phyloP scores from a whole-genome alignment of 2,329 filamentous ascomycete genomes.

The Lojkania enalia region DNA sequence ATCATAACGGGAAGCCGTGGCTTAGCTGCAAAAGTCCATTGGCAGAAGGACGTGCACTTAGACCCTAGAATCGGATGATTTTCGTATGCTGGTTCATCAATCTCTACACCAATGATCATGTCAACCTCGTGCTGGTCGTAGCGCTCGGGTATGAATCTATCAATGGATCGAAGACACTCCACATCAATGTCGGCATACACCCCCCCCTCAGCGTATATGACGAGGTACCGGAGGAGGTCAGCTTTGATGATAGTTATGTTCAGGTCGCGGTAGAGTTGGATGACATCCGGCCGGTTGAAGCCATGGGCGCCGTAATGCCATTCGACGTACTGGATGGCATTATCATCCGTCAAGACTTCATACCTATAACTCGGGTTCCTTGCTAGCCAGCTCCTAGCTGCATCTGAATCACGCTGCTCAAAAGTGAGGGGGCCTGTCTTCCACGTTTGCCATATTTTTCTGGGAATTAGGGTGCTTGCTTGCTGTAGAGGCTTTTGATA shows the following conservation, averaged over 20 bases:
- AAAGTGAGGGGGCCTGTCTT: slow-evolving; percentile 70
- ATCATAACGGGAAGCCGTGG: slow-evolving; percentile 70
- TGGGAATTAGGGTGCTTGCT: slow-evolving; percentile 52
- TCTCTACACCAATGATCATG: slow-evolving; percentile 71
- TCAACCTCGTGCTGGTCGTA: slow-evolving; percentile 68
- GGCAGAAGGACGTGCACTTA: slow-evolving; percentile 72
- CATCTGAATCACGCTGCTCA: slow-evolving; percentile 63
- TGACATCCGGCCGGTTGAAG: slow-evolving; percentile 63
- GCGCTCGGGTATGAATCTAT: slow-evolving; percentile 64
- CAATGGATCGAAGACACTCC: slow-evolving; percentile 57
- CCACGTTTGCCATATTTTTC: slow-evolving; percentile 79
- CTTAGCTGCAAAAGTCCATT: slow-evolving; percentile 75
- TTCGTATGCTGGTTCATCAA: slow-evolving; percentile 68
- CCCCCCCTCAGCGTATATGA: slow-evolving; percentile 69
- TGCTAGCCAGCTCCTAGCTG: slow-evolving; percentile 65
- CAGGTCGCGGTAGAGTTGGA: slow-evolving; percentile 33
- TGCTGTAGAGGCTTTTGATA: slow-evolving; percentile 38
- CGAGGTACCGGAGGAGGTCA: slow-evolving; percentile 66
- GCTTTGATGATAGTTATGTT: slow-evolving; percentile 67
- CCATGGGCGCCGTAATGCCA: slow-evolving; percentile 67
- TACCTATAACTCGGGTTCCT: slow-evolving; percentile 70
- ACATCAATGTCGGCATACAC: slow-evolving; percentile 65
- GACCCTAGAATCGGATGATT: slow-evolving; percentile 67
- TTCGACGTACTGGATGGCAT: slow-evolving; percentile 69
- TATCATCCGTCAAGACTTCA: slow-evolving; percentile 70